A percentile compares a stretch with the other conserved stretches of the same genome.
Evolutionary conservation across 495 filamentous ascomycete species (phyloP).

Genomic region (Pyrenopolyporus hunteri): DNA sequence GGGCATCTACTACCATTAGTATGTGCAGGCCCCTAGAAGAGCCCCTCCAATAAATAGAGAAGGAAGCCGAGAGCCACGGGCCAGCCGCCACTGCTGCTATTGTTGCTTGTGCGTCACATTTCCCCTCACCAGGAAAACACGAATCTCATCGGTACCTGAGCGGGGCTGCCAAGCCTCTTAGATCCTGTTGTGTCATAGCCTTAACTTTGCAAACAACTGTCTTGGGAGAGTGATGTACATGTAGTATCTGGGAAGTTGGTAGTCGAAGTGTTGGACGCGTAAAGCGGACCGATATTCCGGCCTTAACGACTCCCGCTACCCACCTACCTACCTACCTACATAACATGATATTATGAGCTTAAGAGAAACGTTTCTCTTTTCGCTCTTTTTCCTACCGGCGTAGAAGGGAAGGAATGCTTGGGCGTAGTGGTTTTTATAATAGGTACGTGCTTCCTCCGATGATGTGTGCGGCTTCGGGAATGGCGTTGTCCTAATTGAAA

Average conservation of each 20-base stretch:
- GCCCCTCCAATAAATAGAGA: conserved; percentile 10
- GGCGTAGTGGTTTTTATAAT: too few relatives aligned
- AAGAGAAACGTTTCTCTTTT: too few relatives aligned
- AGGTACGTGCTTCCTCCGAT: too few relatives aligned
- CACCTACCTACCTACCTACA: too few relatives aligned
- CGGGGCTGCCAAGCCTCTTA: conserved; percentile 13
- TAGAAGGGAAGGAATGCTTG: too few relatives aligned
- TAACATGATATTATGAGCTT: neutral
- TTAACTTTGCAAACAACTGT: too few relatives aligned
- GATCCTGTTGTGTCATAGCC: conserved; percentile 11
- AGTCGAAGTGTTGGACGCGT: neutral
- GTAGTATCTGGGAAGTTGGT: neutral
- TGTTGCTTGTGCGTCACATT: neutral
- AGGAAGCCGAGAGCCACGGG: conserved; percentile 6
- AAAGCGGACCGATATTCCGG: conserved; percentile 9
- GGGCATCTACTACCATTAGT: neutral
- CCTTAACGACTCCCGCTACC: too few relatives aligned
- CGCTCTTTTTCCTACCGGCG: too few relatives aligned
- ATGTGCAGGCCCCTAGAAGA: neutral
- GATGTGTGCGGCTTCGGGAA: conserved; percentile 5
- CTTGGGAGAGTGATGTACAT: too few relatives aligned
- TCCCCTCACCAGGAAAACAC: neutral
- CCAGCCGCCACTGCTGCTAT: neutral
- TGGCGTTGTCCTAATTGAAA: conserved; percentile 6
- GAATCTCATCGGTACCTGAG: neutral